A percentile compares a stretch with the other conserved stretches of the same genome.
Conservation (phyloP, 2,329 filamentous ascomycete genomes). For the Microcera coccophila region DNA sequence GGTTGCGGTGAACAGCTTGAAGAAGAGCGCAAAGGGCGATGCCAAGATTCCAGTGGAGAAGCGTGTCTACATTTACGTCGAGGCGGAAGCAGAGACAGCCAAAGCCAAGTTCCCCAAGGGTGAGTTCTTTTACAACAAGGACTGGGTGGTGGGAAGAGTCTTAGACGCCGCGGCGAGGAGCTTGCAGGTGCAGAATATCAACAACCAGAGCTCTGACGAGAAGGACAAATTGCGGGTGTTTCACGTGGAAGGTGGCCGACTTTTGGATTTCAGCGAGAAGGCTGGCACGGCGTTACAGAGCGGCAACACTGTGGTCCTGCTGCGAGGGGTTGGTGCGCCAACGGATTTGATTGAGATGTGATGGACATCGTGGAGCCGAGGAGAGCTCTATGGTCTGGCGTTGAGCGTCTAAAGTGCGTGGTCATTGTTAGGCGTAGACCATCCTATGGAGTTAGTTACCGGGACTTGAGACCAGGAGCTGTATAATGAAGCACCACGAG, state of each 20-base stretch:
- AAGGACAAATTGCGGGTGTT: slow-evolving; percentile 81
- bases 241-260: slow-evolving; percentile 82
- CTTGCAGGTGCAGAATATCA: slow-evolving; percentile 77
- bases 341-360: slow-evolving; percentile 58
- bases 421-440: too few species aligned
- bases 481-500: too few species aligned
- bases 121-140: slow-evolving; percentile 73
- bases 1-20: slow-evolving; percentile 71
- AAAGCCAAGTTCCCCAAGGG: slow-evolving; percentile 78
- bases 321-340: slow-evolving; percentile 80
- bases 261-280: slow-evolving; percentile 87
- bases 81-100: slow-evolving; percentile 83
- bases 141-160: slow-evolving; percentile 86
- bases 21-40: slow-evolving; percentile 87
- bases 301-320: slow-evolving; percentile 84
- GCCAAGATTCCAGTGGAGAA: slow-evolving; percentile 75
- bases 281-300: slow-evolving; percentile 68
- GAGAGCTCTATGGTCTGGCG: slow-evolving; percentile 1
- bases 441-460: too few species aligned
- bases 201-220: slow-evolving; percentile 72
- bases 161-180: slow-evolving; percentile 73
- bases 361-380: slow-evolving; percentile 1
- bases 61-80: slow-evolving; percentile 84
- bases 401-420: too few species aligned
- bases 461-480: too few species aligned